A percentile compares a stretch with the other conserved stretches of the same genome.
phyloP scores from a whole-genome alignment of 371 early-diverging fungal species.

The Parasitella parasitica region DNA sequence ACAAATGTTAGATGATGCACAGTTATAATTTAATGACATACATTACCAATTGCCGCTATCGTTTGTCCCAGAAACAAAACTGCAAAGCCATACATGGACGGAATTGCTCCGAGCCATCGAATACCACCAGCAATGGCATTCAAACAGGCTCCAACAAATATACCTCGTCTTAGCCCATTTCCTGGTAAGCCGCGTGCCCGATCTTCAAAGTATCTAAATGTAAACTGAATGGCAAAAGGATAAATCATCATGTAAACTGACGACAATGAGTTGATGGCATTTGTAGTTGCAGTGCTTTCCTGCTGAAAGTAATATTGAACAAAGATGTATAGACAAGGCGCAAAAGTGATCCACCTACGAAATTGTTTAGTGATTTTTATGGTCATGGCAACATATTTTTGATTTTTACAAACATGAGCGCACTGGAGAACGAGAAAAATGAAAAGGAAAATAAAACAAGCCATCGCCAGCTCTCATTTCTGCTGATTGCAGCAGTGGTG shows the following conservation, averaged over 20 bases:
- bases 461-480: conserved; percentile 34
- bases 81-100: conserved; percentile 32
- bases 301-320: conserved; percentile 43
- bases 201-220: conserved; percentile 49
- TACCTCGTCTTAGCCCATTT: conserved; percentile 42
- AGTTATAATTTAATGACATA: background rate
- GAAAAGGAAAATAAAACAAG: conserved; percentile 45
- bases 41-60: conserved; percentile 47
- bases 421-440: conserved; percentile 42
- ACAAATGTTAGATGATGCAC: background rate
- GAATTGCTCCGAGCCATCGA: conserved; percentile 46
- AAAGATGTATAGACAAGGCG: conserved; percentile 54
- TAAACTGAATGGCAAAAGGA: conserved; percentile 47
- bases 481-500: background rate
- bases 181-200: conserved; percentile 14
- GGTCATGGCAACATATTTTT: background rate
- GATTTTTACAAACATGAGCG: conserved; percentile 29
- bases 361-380: background rate
- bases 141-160: conserved; percentile 47
- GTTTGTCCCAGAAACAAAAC: conserved; percentile 48
- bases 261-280: conserved; percentile 50
- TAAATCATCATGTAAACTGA: conserved; percentile 52
- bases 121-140: conserved; percentile 40
- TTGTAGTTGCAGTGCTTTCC: conserved; percentile 23
- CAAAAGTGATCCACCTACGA: conserved; percentile 58